A percentile compares a stretch with the other conserved stretches of the same genome.
Conservation (phyloP, 306 rosid species). For the Cucumis melo region DNA sequence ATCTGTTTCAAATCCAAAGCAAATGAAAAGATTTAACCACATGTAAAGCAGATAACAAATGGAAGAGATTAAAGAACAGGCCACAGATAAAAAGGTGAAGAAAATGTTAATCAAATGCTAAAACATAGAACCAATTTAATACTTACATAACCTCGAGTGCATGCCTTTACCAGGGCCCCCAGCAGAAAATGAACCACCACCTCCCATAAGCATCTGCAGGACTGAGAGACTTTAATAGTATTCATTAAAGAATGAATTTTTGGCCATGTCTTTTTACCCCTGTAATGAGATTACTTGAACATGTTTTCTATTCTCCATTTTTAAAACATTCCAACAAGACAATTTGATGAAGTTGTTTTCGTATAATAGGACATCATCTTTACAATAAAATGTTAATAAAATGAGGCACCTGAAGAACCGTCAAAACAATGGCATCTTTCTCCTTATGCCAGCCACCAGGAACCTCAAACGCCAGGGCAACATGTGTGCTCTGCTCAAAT, state of each 20-base stretch:
- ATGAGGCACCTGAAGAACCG: conserved; percentile 74
- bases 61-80: neutral
- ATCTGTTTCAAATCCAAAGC: conserved; percentile 30
- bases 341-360: neutral
- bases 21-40: neutral
- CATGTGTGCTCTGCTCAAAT: conserved; percentile 48
- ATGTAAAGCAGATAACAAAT: conserved; percentile 8
- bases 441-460: conserved; percentile 96
- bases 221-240: conserved; percentile 12
- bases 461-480: conserved; percentile 96
- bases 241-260: neutral
- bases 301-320: neutral
- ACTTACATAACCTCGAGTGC: conserved; percentile 95
- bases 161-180: conserved; percentile 97
- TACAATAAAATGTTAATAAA: neutral
- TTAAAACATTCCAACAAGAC: neutral
- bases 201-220: conserved; percentile 86
- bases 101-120: neutral
- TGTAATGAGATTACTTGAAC: neutral
- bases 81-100: neutral
- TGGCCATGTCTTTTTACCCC: neutral
- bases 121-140: conserved; percentile 8
- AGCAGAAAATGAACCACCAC: conserved; percentile 93
- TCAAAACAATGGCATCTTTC: conserved; percentile 73
- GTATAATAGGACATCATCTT: neutral